Conservation (phyloP, 2,329 filamentous ascomycete species). For the Epichloe baconii region DNA sequence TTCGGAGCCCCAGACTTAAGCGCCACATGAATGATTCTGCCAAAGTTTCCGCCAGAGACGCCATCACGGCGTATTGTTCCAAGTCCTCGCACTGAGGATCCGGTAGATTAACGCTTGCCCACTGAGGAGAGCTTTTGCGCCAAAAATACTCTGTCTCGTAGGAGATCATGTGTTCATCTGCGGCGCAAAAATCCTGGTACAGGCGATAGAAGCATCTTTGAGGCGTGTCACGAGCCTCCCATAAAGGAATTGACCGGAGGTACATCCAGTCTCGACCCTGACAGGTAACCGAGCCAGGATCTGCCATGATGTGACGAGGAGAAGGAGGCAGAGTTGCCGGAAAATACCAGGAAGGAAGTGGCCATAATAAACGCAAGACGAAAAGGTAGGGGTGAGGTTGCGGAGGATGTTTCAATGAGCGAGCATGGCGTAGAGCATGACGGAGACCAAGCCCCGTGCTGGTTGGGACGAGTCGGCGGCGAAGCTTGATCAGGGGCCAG, state of each 20-base stretch:
- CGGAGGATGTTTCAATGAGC: constrained; percentile 1
- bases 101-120: constrained; percentile 9
- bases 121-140: constrained; percentile 9
- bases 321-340: constrained; percentile 4
- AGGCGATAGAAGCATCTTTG: constrained; percentile 15
- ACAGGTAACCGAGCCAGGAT: constrained; percentile 4
- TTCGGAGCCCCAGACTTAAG: constrained; percentile 10
- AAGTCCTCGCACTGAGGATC: constrained; percentile 10
- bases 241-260: constrained; percentile 9
- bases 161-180: constrained; percentile 12
- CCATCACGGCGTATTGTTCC: constrained; percentile 14
- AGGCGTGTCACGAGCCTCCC: constrained; percentile 14
- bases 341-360: constrained; percentile 7
- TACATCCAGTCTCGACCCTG: constrained; percentile 6
- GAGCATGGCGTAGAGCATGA: constrained; percentile 3
- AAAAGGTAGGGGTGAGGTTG: constrained; percentile 5
- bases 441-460: constrained; percentile 7
- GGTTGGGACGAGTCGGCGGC: constrained; percentile 7
- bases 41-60: constrained; percentile 12
- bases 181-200: constrained; percentile 16
- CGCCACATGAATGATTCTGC: constrained; percentile 14
- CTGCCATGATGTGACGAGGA: constrained; percentile 8
- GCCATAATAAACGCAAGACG: constrained; percentile 7
- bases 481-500: constrained; percentile 9
- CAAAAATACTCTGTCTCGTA: constrained; percentile 18